Percentiles rank a stretch among this genome's conserved stretches.
Evolutionary conservation across 2,329 filamentous ascomycete species (phyloP).

Genomic region (Fusarium verrucosum): DNA sequence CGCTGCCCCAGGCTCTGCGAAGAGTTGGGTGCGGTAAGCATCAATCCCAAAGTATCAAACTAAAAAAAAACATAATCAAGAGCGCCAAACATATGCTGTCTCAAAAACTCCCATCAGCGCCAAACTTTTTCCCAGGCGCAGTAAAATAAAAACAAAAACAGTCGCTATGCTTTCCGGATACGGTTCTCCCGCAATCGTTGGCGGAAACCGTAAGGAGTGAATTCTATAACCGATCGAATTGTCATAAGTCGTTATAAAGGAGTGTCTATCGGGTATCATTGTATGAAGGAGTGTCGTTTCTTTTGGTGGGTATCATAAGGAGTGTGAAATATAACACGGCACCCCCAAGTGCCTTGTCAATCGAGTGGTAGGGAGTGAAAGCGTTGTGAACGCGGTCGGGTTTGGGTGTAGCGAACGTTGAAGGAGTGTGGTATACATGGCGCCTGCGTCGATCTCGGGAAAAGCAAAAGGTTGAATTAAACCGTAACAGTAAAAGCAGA

Average conservation of each 20-base stretch:
- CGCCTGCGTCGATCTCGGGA: slow-evolving; percentile 46
- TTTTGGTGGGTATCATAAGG: slow-evolving; percentile 46
- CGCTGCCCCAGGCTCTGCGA: slow-evolving; percentile 26
- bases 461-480: slow-evolving; percentile 34
- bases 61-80: slow-evolving; percentile 28
- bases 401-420: slow-evolving; percentile 48
- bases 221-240: slow-evolving; percentile 51
- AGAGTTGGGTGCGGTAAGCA: slow-evolving; percentile 32
- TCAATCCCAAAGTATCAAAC: slow-evolving; percentile 23
- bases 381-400: slow-evolving; percentile 45
- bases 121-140: slow-evolving; percentile 41
- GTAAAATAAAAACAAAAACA: slow-evolving; percentile 48
- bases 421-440: slow-evolving; percentile 52
- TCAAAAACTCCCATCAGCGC: slow-evolving; percentile 40
- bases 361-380: slow-evolving; percentile 45
- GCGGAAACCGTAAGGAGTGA: slow-evolving; percentile 57
- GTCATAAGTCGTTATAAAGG: slow-evolving; percentile 52
- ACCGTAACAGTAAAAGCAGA: slow-evolving; percentile 30
- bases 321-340: slow-evolving; percentile 47
- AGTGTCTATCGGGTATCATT: slow-evolving; percentile 51
- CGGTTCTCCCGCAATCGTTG: slow-evolving; percentile 49
- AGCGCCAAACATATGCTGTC: slow-evolving; percentile 42
- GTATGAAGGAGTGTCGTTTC: slow-evolving; percentile 45
- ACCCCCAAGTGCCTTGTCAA: slow-evolving; percentile 40
- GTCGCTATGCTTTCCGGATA: slow-evolving; percentile 66